Evolutionary conservation across 441 rosid species (phyloP), one percentile per base, ranked within the genome.

Genomic region (Gossypium trilobum): DNA sequence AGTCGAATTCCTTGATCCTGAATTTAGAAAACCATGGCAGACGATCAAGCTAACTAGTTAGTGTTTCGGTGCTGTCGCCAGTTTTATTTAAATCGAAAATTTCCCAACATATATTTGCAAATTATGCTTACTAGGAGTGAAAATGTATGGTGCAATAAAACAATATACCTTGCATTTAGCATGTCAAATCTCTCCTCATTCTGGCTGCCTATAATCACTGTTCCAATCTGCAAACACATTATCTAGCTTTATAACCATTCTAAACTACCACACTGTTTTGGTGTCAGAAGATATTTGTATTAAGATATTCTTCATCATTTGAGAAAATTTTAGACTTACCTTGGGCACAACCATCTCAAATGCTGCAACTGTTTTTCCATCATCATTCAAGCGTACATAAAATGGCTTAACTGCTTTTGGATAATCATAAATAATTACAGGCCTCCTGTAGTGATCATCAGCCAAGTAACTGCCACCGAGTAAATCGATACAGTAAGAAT

Each of bases 341-440:
- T 81, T 84, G 19, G 97, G 97, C 5, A 92, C 77, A 36, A 90
- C 85, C 85, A 94, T 66, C 63, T 94, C 97, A 73, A 94, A 94
- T 74, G 99, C 90, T 59, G 97, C 97, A 52, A 87, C 97, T 52
- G 97, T 92, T 67, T 78, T 74, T 54, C 85, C 86, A 65, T 92
- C 99, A 56, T 82, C 88, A 69, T 94, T 94, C 81, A 85, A 74
- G 60, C 97, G 84, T 2, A 71, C 81, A 71, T 88, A 82, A 76
- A 94, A 92, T 13, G 94, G 94, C 79, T 88, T 85, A 2, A 71
- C 62, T n/a, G 80, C 87, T 85, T 82, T 94, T 0, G 97, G 97
- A 77, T 84, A 82, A 74, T 88, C 77, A 79, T 89, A 87, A 62
- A 92, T 59, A 23, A 88, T 85, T 27, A 92, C 75, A 48, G 94